phyloP scores from a whole-genome alignment of 2,329 filamentous ascomycete genomes.

The Claviceps monticola region DNA sequence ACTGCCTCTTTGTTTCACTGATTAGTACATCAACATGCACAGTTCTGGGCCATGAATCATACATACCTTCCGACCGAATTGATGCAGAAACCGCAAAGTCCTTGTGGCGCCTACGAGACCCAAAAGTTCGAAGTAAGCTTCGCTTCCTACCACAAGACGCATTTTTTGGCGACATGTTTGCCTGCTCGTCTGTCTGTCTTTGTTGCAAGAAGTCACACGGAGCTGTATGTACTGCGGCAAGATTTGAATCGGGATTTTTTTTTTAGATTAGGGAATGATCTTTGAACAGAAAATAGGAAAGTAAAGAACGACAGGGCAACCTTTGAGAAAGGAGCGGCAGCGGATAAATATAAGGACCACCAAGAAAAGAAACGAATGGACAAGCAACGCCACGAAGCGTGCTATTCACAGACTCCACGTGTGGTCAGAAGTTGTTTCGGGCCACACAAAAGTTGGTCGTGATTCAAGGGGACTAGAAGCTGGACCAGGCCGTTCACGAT shows the following conservation, averaged over 20 bases:
- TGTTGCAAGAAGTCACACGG: not conserved
- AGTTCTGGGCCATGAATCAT: not conserved
- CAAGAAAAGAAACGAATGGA: conserved; percentile 4
- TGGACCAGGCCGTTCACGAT: not conserved
- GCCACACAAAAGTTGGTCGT: not conserved
- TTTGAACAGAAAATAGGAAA: not conserved
- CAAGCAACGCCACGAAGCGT: conserved; percentile 1
- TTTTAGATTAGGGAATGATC: not conserved
- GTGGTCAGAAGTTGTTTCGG: not conserved
- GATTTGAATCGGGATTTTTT: too few relatives aligned
- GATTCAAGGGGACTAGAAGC: not conserved
- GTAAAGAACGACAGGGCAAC: not conserved
- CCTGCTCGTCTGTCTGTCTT: not conserved
- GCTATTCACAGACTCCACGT: not conserved
- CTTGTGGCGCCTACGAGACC: conserved; percentile 15
- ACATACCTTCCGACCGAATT: conserved; percentile 10
- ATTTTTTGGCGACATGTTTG: conserved; percentile 13
- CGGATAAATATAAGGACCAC: not conserved
- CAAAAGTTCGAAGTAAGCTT: conserved; percentile 14
- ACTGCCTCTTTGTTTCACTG: not conserved
- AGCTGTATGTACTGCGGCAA: too few relatives aligned
- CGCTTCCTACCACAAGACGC: conserved; percentile 19
- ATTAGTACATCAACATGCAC: not conserved
- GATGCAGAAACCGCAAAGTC: conserved; percentile 7
- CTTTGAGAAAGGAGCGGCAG: conserved; percentile 3